phyloP scores from a whole-genome alignment of 805 yeast species.

The Candida tammaniensis region DNA sequence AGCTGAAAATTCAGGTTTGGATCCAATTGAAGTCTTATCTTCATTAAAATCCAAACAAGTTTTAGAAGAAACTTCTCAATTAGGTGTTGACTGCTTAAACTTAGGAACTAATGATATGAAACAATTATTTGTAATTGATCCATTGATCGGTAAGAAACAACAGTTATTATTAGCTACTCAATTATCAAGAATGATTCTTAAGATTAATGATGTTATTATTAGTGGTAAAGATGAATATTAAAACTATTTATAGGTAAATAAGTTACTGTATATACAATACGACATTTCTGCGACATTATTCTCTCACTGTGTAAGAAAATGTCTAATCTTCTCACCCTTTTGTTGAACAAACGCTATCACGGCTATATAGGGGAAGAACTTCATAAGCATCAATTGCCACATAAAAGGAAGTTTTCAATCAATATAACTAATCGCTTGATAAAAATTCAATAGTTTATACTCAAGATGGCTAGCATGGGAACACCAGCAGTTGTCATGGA shows the following conservation, averaged over 20 bases:
- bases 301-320: no score
- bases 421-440: no score
- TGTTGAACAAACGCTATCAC: no score
- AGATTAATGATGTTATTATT: slow-evolving; percentile 93
- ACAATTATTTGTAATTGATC: slow-evolving; percentile 91
- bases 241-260: neutral
- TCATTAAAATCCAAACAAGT: slow-evolving; percentile 81
- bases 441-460: no score
- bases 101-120: slow-evolving; percentile 89
- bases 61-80: slow-evolving; percentile 60
- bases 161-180: slow-evolving; percentile 95
- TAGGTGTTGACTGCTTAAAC: slow-evolving; percentile 95
- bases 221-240: slow-evolving; percentile 78
- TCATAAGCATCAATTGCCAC: no score
- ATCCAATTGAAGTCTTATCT: slow-evolving; percentile 88
- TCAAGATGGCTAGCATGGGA: slow-evolving; percentile 58
- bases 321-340: no score
- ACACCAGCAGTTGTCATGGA: slow-evolving; percentile 97
- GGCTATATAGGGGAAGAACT: no score
- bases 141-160: slow-evolving; percentile 95
- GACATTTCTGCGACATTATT: no score
- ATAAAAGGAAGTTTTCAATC: no score
- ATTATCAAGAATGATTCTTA: slow-evolving; percentile 94
- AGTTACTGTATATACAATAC: slow-evolving; percentile 5
- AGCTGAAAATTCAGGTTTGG: slow-evolving; percentile 95